phyloP scores from a whole-genome alignment of 2,329 filamentous ascomycete species.

The Rutstroemia sydowiana region DNA sequence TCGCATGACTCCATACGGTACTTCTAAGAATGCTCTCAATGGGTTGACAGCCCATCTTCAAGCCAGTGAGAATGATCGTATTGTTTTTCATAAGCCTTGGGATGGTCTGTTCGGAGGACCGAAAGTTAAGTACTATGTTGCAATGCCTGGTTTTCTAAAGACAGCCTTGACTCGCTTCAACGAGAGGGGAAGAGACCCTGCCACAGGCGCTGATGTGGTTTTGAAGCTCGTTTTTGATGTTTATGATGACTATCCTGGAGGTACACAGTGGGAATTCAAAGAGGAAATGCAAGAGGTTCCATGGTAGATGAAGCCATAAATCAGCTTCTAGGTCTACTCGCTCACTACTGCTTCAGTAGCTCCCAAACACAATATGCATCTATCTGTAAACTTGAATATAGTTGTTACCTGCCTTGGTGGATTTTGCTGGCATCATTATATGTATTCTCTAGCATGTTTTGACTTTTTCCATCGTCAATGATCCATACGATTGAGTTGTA shows the following conservation, averaged over 20 bases:
- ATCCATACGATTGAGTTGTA: too few species aligned
- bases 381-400: too few species aligned
- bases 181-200: slow-evolving; percentile 16
- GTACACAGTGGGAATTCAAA: neutral
- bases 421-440: too few species aligned
- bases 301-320: neutral
- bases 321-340: too few species aligned
- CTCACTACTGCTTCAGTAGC: too few species aligned
- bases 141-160: slow-evolving; percentile 21
- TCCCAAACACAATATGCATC: too few species aligned
- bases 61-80: slow-evolving; percentile 16
- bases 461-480: too few species aligned
- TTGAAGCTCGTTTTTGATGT: slow-evolving; percentile 13
- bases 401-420: too few species aligned
- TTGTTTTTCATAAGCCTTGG: too few species aligned
- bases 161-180: slow-evolving; percentile 24
- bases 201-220: slow-evolving; percentile 25
- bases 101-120: too few species aligned
- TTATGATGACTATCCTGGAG: neutral
- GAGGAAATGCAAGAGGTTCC: neutral
- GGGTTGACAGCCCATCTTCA: slow-evolving; percentile 31
- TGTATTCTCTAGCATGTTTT: too few species aligned
- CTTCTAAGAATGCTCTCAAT: slow-evolving; percentile 23
- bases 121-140: slow-evolving; percentile 18
- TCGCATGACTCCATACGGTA: slow-evolving; percentile 15